Conservation (phyloP, 2,329 filamentous ascomycete species). For the Phaeosphaeria sp. region DNA sequence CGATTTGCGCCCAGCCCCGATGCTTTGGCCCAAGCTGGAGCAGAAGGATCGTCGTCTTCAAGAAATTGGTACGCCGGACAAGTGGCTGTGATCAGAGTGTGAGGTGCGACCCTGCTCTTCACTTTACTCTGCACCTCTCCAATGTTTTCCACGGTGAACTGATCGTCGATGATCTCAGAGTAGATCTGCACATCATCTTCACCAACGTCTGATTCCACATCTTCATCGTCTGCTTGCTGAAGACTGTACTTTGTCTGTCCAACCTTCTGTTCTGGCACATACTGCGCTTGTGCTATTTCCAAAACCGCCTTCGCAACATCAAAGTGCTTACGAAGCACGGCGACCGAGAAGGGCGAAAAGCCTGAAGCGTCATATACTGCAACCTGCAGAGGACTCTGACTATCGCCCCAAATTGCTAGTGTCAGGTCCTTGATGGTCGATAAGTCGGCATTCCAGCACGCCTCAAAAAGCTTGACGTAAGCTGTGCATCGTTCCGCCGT, state of each 20-base stretch:
- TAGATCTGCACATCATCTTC: conserved; percentile 45
- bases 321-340: conserved; percentile 69
- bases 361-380: conserved; percentile 60
- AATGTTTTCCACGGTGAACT: conserved; percentile 78
- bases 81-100: conserved; percentile 55
- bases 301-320: conserved; percentile 70
- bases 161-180: conserved; percentile 66
- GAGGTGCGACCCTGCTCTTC: conserved; percentile 66
- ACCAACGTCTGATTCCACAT: conserved; percentile 34
- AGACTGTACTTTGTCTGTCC: conserved; percentile 57
- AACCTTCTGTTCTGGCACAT: conserved; percentile 58
- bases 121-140: conserved; percentile 73
- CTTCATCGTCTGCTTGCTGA: conserved; percentile 45
- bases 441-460: conserved; percentile 74
- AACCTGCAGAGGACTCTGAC: conserved; percentile 64
- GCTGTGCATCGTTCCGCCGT: conserved; percentile 62
- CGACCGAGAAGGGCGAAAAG: conserved; percentile 71
- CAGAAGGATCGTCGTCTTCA: conserved; percentile 5
- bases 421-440: conserved; percentile 70
- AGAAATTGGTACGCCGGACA: conserved; percentile 19
- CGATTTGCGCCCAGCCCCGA: background rate
- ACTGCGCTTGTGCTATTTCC: conserved; percentile 74
- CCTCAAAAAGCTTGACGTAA: conserved; percentile 74
- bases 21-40: background rate
- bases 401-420: conserved; percentile 63